Conservation (phyloP, 2,329 filamentous ascomycete genomes). For the Ceratocystis variospora region DNA sequence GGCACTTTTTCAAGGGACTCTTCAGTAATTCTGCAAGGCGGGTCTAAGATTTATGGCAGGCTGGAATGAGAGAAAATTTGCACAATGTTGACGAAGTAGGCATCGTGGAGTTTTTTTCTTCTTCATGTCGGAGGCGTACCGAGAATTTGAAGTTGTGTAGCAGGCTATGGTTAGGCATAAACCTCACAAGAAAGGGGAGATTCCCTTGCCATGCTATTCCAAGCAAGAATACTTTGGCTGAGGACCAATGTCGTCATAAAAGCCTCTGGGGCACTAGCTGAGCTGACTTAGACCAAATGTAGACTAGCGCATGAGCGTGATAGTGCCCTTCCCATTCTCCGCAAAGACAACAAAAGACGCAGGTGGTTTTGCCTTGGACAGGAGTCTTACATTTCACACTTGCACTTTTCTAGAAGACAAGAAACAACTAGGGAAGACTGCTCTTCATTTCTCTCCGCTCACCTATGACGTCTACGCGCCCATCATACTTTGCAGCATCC, state of each 20-base stretch:
- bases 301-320: neutral
- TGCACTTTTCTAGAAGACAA: neutral
- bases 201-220: neutral
- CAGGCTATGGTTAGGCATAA: no score
- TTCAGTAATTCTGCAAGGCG: neutral
- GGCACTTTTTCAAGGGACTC: neutral
- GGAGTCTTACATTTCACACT: neutral
- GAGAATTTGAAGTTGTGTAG: no score
- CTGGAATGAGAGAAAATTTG: neutral
- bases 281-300: neutral
- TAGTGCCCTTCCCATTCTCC: conserved; percentile 7
- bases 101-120: neutral
- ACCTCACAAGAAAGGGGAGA: neutral
- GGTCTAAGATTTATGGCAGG: neutral
- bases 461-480: neutral
- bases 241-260: conserved; percentile 12
- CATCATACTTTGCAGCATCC: neutral
- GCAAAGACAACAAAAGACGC: conserved; percentile 8
- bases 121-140: no score
- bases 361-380: neutral
- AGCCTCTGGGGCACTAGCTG: neutral
- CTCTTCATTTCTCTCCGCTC: neutral
- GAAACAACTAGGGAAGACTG: neutral
- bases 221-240: neutral
- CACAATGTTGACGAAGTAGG: neutral